Evolutionary conservation across 73 alveolate genomes (phyloP), one percentile per base, ranked within the genome.

Genomic region (Paramecium caudatum): DNA sequence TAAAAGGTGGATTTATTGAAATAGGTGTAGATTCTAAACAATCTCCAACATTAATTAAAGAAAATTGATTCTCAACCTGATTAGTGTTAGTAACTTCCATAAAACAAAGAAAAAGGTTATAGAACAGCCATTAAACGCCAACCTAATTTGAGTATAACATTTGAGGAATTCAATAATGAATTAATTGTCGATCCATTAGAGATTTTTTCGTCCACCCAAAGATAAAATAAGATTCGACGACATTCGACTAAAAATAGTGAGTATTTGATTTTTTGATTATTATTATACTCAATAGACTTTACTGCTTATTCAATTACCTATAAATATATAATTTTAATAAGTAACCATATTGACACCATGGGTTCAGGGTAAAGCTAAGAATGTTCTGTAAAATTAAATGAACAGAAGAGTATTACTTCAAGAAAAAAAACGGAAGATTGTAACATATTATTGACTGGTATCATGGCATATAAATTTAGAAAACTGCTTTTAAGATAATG

Each of bases 131-230:
- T 55, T 10, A 55, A 43, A 23, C 17, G 80, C 0, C 23, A 55
- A 55, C 80, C 80, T 10, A 23, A 55, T 55, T 55, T 55, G 8
- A 55, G 80, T 25, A 55, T 55, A 55, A 55, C 80, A 1, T 55
- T 55, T 55, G 80, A 55, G 9, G 10, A 55, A 55, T 55, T 55
- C 30, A 16, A 55, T 23, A 55, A 23, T 23, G 80, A 55, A 23
- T 27, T 23, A 17, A 55, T 27, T 4, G 21, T 55, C 3, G 43
- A 55, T 27, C 80, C 80, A 0, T 21, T 55, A 23, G 80, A 55
- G 30, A 55, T 55, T 37, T 55, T 55, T 23, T 55, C 80, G 30
- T 55, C 80, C 0, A 55, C 80, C 4, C 45, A 46, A 46, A 46
- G 61, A 46, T 46, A 3, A 1, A 46, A 46, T 46, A 46, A 46